Conservation (phyloP, 2,329 filamentous ascomycete species). For the Penicillium hordei region DNA sequence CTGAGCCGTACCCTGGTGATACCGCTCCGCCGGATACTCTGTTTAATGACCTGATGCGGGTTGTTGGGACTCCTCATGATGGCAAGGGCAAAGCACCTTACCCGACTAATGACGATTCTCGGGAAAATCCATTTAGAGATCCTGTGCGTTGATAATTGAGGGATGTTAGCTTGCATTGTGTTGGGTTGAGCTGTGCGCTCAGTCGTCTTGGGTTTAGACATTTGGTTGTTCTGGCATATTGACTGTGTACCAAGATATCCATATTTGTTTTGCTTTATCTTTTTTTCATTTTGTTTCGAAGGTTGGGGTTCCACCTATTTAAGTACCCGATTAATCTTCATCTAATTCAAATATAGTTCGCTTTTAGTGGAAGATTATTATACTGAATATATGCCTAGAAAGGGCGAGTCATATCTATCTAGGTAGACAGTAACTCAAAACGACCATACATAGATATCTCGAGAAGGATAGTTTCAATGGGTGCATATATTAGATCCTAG, state of each 20-base stretch:
- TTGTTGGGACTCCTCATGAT: slow-evolving; percentile 31
- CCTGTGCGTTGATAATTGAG: not conserved
- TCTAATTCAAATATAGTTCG: not conserved
- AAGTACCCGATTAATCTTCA: not conserved
- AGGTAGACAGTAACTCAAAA: not conserved
- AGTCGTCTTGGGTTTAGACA: not conserved
- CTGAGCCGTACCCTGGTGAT: slow-evolving; percentile 25
- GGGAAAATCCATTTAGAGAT: slow-evolving; percentile 6
- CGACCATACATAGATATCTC: not conserved
- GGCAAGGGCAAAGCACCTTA: slow-evolving; percentile 26
- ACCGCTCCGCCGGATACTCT: slow-evolving; percentile 35
- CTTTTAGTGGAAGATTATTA: not conserved
- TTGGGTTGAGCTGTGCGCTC: not conserved
- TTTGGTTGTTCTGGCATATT: not conserved
- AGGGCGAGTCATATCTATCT: not conserved
- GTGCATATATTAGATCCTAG: slow-evolving; percentile 8
- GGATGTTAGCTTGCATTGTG: not conserved
- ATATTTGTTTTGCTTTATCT: slow-evolving; percentile 1
- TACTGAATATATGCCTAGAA: not conserved
- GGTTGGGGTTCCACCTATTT: not conserved
- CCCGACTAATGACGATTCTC: slow-evolving; percentile 23
- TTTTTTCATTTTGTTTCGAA: not conserved
- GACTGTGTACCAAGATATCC: slow-evolving; percentile 5
- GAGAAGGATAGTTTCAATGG: not conserved
- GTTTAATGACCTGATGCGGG: slow-evolving; percentile 42